These are phyloP conservation scores for Auricularia cornea DNA, from an alignment of 768 basidiomycete species.

Conservation along the genomic window DNA sequence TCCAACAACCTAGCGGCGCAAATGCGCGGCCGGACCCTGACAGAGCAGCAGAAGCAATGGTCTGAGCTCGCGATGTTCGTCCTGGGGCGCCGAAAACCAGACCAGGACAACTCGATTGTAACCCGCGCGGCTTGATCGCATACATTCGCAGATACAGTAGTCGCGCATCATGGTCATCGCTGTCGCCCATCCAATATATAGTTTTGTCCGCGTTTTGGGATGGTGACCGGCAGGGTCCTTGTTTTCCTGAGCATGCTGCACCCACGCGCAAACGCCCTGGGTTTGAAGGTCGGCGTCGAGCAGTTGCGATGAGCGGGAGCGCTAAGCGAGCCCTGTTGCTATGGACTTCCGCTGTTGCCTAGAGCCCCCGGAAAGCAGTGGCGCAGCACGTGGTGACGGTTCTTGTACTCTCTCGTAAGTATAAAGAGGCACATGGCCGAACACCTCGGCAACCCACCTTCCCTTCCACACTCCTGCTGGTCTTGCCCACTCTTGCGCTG, in stretches of 20 bases:
- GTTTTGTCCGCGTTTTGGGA: no score
- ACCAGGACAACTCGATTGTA: constrained; percentile 21
- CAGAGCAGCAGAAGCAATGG: constrained; percentile 58
- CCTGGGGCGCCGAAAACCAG: constrained; percentile 36
- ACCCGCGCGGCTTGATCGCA: background rate
- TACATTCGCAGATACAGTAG: no score
- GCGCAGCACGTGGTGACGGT: background rate
- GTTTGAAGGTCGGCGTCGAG: no score
- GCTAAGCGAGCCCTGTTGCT: no score
- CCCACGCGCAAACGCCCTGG: no score
- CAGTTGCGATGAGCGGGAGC: no score
- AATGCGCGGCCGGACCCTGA: constrained; percentile 54
- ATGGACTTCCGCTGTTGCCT: background rate
- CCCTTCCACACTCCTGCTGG: background rate
- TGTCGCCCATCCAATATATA: no score
- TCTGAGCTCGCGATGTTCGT: constrained; percentile 59
- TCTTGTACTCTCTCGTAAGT: background rate
- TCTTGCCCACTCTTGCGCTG: background rate
- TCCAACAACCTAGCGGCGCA: constrained; percentile 50
- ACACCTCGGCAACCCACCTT: background rate
- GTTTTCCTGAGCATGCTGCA: no score
- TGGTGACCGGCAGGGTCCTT: no score
- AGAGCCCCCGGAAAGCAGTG: background rate
- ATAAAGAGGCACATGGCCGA: background rate
- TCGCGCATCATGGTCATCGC: no score